Conservation (phyloP, 768 basidiomycete genomes). For the Agrocybe pediades region DNA sequence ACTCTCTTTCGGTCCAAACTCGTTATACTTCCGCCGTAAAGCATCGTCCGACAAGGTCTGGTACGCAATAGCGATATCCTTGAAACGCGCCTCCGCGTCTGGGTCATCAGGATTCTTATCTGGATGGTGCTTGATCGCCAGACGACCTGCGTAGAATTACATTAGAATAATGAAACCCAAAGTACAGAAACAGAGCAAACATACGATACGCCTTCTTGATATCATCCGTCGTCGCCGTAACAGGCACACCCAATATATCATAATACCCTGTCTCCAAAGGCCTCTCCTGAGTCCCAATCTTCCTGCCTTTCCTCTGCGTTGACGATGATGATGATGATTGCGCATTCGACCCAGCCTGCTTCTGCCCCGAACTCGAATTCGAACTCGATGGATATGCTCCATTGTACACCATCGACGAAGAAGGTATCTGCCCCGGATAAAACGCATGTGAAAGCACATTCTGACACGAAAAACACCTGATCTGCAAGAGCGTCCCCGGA, state of each 20-base stretch:
- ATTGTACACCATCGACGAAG: slow-evolving; percentile 14
- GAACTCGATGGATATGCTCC: slow-evolving; percentile 12
- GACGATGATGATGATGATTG: slow-evolving; percentile 12
- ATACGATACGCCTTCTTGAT: slow-evolving; percentile 90
- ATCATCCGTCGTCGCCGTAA: slow-evolving; percentile 79
- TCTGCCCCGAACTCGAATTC: slow-evolving; percentile 7
- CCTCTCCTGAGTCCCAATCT: slow-evolving; percentile 86
- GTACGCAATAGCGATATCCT: slow-evolving; percentile 87
- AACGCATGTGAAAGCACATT: slow-evolving; percentile 62
- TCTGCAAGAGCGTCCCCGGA: slow-evolving; percentile 54
- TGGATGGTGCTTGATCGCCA: slow-evolving; percentile 90
- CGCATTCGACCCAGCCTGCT: slow-evolving; percentile 1
- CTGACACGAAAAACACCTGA: slow-evolving; percentile 74
- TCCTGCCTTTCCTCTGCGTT: slow-evolving; percentile 56
- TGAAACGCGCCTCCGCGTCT: slow-evolving; percentile 83
- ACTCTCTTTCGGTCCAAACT: slow-evolving; percentile 85
- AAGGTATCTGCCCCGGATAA: slow-evolving; percentile 63
- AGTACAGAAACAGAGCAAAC: slow-evolving; percentile 13
- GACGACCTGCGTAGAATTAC: slow-evolving; percentile 49
- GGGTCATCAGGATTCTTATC: slow-evolving; percentile 93
- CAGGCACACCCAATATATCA: slow-evolving; percentile 76
- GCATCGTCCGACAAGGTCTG: slow-evolving; percentile 80
- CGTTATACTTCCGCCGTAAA: slow-evolving; percentile 86
- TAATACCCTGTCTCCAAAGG: slow-evolving; percentile 93
- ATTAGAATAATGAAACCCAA: background rate